Evolutionary conservation across 2,329 filamentous ascomycete genomes (phyloP).

Genomic region (Penicillium sp.): DNA sequence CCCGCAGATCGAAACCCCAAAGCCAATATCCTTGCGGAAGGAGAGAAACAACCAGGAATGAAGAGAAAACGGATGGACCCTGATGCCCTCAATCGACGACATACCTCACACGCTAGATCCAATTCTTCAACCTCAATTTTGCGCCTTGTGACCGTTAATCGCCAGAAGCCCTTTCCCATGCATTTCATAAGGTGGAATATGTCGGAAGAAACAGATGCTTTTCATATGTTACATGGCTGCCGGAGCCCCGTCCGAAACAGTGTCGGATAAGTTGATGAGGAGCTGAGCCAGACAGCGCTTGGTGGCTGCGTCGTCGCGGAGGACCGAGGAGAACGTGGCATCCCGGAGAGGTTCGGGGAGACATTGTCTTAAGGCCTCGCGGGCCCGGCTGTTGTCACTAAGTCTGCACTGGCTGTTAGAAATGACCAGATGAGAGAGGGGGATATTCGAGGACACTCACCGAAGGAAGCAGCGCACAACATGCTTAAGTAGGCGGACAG

Average conservation of each 20-base stretch:
- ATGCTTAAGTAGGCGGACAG: slow-evolving; percentile 91
- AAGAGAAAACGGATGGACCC: slow-evolving; percentile 17
- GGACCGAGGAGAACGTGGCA: slow-evolving; percentile 92
- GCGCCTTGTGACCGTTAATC: slow-evolving; percentile 43
- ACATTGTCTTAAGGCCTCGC: slow-evolving; percentile 92
- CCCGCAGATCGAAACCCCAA: slow-evolving; percentile 24
- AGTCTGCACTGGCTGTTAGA: slow-evolving; percentile 56
- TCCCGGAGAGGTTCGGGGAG: slow-evolving; percentile 98
- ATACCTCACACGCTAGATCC: slow-evolving; percentile 8
- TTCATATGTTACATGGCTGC: slow-evolving; percentile 42
- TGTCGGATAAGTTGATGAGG: slow-evolving; percentile 93
- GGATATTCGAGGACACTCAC: slow-evolving; percentile 53
- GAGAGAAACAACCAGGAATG: slow-evolving; percentile 18
- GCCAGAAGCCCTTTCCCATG: slow-evolving; percentile 43
- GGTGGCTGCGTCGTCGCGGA: slow-evolving; percentile 94
- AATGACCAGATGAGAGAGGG: neutral
- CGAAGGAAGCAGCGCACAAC: slow-evolving; percentile 95
- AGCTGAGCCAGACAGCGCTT: slow-evolving; percentile 98
- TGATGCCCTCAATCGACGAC: slow-evolving; percentile 14
- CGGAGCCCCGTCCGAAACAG: slow-evolving; percentile 61
- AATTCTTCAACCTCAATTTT: slow-evolving; percentile 31
- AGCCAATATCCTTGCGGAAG: slow-evolving; percentile 19
- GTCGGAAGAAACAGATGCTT: slow-evolving; percentile 35
- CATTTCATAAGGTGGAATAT: slow-evolving; percentile 43
- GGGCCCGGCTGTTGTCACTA: slow-evolving; percentile 92